Evolutionary conservation across 2,329 filamentous ascomycete species (phyloP).

Genomic region (Alternaria brassicicola): DNA sequence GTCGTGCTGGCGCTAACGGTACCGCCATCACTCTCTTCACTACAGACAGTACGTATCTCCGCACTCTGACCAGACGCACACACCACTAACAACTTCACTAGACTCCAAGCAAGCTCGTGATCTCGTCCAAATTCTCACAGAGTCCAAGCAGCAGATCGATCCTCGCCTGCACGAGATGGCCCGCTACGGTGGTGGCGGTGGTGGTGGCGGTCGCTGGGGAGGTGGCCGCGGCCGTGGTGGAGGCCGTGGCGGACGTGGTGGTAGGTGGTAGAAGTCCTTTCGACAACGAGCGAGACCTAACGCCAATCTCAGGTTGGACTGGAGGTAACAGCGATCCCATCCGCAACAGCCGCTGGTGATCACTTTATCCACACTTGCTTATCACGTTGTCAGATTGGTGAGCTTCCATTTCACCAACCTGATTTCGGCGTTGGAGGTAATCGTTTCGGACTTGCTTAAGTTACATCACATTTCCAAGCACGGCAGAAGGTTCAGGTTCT

Average conservation of each 20-base stretch:
- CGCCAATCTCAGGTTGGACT: conserved; percentile 38
- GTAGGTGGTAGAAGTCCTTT: conserved; percentile 35
- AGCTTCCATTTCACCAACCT: conserved; percentile 14
- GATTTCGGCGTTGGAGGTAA: conserved; percentile 28
- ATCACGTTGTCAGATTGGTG: conserved; percentile 13
- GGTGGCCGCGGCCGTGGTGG: conserved; percentile 72
- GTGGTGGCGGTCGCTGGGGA: conserved; percentile 71
- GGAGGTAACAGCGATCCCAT: conserved; percentile 49
- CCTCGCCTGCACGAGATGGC: conserved; percentile 95
- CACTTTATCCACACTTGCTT: conserved; percentile 1
- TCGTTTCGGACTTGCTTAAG: conserved; percentile 21
- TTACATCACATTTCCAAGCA: conserved; percentile 10
- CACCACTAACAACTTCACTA: conserved; percentile 44
- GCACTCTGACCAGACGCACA: not conserved
- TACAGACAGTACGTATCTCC: conserved; percentile 84
- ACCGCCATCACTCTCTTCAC: conserved; percentile 99
- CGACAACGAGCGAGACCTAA: conserved; percentile 22
- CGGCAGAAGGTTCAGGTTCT: conserved; percentile 17
- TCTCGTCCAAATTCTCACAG: conserved; percentile 86
- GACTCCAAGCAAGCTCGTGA: conserved; percentile 79
- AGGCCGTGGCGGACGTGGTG: conserved; percentile 63
- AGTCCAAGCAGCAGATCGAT: conserved; percentile 98
- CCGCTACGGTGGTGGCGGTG: conserved; percentile 85
- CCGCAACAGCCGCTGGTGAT: conserved; percentile 52
- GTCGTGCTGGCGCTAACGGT: conserved; percentile 81